Evolutionary conservation across 192 early-diverging fungal species (phyloP).

Genomic region (Coemansia sp.): DNA sequence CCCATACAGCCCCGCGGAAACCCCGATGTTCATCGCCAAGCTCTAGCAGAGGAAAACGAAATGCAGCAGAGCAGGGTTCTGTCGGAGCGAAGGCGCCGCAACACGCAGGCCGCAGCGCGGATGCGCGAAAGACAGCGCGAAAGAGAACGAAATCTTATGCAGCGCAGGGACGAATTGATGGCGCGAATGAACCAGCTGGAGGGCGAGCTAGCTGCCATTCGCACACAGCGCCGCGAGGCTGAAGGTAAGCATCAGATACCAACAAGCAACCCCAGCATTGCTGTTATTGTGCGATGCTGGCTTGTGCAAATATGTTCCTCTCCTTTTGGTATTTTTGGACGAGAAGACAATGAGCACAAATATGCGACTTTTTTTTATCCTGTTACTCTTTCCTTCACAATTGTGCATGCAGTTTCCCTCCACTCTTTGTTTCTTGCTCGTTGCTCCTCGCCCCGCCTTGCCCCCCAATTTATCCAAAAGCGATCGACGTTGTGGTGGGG

Average conservation of each 20-base stretch:
- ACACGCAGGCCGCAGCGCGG: slow-evolving; percentile 47
- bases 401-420: not conserved
- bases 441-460: not conserved
- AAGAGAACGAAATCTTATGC: slow-evolving; percentile 31
- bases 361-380: not conserved
- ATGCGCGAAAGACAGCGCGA: slow-evolving; percentile 53
- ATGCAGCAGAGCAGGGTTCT: slow-evolving; percentile 29
- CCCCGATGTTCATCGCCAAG: slow-evolving; percentile 51
- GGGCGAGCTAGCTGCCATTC: slow-evolving; percentile 29
- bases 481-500: slow-evolving; percentile 12
- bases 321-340: not conserved
- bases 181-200: slow-evolving; percentile 33
- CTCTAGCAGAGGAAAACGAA: slow-evolving; percentile 45
- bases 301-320: not conserved
- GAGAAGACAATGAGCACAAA: not conserved
- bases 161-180: slow-evolving; percentile 28
- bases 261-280: not conserved
- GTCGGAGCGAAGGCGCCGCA: slow-evolving; percentile 31
- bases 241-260: slow-evolving; percentile 32
- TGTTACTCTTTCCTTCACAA: not conserved
- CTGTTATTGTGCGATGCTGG: not conserved
- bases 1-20: slow-evolving; percentile 50
- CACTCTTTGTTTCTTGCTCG: not conserved
- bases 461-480: slow-evolving; percentile 13
- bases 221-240: slow-evolving; percentile 31